These are phyloP conservation scores for Datura wrightii DNA, from an alignment of 257 asterid species.

Conservation along the genomic window DNA sequence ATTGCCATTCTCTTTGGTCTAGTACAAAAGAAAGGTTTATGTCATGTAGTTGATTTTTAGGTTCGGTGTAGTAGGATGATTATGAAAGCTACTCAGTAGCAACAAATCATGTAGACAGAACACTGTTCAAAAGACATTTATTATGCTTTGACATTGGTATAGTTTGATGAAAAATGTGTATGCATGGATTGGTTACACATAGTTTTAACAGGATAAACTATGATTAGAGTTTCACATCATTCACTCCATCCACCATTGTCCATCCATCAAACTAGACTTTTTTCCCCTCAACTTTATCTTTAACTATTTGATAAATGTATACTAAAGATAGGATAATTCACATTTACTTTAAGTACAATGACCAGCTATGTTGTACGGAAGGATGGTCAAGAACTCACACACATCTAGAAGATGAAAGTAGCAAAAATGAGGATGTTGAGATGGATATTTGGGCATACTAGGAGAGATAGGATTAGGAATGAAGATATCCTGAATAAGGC, in stretches of 20 bases:
- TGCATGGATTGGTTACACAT: neutral
- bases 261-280: neutral
- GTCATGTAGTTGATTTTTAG: conserved; percentile 13
- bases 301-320: neutral
- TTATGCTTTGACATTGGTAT: conserved; percentile 14
- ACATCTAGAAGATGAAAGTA: too few species aligned
- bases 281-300: neutral
- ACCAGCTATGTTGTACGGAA: neutral
- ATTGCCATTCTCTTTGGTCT: neutral
- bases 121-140: neutral
- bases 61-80: neutral
- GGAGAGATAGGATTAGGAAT: too few species aligned
- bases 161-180: neutral
- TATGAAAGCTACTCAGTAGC: conserved; percentile 7
- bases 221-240: neutral
- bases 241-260: neutral
- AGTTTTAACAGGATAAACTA: neutral
- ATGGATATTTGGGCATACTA: too few species aligned
- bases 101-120: neutral
- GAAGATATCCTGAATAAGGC: neutral
- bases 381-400: too few species aligned
- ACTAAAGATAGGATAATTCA: neutral
- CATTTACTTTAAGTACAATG: neutral
- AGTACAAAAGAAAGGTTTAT: neutral
- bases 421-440: too few species aligned